Evolutionary conservation across 257 asterid genomes (phyloP).

Genomic region (Capsicum pubescens): DNA sequence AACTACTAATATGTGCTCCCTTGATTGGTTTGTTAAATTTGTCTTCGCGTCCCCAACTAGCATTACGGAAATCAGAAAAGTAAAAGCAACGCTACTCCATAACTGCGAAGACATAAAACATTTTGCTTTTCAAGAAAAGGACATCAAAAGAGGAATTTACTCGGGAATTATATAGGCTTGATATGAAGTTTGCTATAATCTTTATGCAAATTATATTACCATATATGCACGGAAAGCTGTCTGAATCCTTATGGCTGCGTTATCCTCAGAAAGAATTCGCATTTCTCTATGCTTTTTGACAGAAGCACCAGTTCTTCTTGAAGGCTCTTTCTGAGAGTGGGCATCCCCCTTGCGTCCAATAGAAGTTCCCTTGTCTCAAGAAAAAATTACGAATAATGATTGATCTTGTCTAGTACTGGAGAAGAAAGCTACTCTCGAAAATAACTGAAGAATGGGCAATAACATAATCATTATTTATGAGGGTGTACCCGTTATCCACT

Average conservation of each 20-base stretch:
- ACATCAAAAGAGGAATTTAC: background rate
- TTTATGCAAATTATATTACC: conserved; percentile 33
- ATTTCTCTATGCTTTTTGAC: conserved; percentile 35
- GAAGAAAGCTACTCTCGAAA: background rate
- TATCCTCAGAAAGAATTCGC: conserved; percentile 52
- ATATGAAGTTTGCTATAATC: background rate
- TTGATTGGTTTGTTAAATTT: background rate
- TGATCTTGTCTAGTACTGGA: background rate
- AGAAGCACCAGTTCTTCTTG: conserved; percentile 43
- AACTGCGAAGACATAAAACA: background rate
- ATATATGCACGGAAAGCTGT: conserved; percentile 71
- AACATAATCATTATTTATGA: background rate
- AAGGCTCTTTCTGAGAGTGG: conserved; percentile 32
- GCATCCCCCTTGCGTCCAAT: background rate
- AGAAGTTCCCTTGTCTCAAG: conserved; percentile 22
- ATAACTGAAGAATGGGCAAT: background rate
- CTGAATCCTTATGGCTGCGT: conserved; percentile 84
- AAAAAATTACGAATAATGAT: background rate
- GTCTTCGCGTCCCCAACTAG: background rate
- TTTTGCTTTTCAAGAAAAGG: background rate
- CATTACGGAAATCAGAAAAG: background rate
- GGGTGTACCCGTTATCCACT: background rate
- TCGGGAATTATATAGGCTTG: background rate
- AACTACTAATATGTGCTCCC: background rate
- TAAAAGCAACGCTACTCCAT: background rate